Conservation (phyloP, 2,329 filamentous ascomycete species). For the Cercospora sp. region DNA sequence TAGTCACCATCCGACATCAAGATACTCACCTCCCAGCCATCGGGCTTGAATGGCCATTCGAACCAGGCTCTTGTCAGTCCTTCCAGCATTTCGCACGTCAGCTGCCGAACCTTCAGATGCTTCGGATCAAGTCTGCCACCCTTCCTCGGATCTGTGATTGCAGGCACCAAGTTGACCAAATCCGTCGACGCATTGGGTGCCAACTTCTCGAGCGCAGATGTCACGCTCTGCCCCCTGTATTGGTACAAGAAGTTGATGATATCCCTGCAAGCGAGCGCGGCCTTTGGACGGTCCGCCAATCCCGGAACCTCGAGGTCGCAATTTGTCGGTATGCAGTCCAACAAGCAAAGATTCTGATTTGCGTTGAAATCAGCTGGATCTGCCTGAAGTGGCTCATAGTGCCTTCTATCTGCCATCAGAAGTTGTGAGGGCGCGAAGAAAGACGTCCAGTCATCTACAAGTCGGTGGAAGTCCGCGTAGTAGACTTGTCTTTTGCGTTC, state of each 20-base stretch:
- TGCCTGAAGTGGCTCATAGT: slow-evolving; percentile 67
- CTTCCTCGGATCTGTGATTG: slow-evolving; percentile 49
- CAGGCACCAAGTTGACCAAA: slow-evolving; percentile 52
- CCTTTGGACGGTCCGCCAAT: slow-evolving; percentile 28
- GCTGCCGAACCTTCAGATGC: slow-evolving; percentile 49
- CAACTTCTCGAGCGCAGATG: slow-evolving; percentile 53
- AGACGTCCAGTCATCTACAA: slow-evolving; percentile 31
- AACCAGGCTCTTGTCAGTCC: slow-evolving; percentile 63
- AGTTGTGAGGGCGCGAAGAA: slow-evolving; percentile 26
- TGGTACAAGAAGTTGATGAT: slow-evolving; percentile 52
- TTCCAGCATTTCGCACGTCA: slow-evolving; percentile 58
- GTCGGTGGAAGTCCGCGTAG: slow-evolving; percentile 15
- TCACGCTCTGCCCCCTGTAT: slow-evolving; percentile 42
- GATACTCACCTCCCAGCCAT: slow-evolving; percentile 28
- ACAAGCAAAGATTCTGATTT: slow-evolving; percentile 54
- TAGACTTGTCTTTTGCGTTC: background rate
- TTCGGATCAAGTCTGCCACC: slow-evolving; percentile 51
- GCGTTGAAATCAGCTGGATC: slow-evolving; percentile 67
- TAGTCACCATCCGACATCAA: slow-evolving; percentile 1
- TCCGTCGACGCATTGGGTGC: slow-evolving; percentile 62
- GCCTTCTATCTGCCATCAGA: slow-evolving; percentile 69
- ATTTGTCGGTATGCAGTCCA: slow-evolving; percentile 66
- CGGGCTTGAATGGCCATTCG: slow-evolving; percentile 62
- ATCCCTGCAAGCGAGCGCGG: slow-evolving; percentile 40
- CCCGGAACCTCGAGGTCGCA: slow-evolving; percentile 37